A percentile compares a stretch with the other conserved stretches of the same genome.
phyloP scores from a whole-genome alignment of 2,329 filamentous ascomycete species.

The Penicillium sp. region DNA sequence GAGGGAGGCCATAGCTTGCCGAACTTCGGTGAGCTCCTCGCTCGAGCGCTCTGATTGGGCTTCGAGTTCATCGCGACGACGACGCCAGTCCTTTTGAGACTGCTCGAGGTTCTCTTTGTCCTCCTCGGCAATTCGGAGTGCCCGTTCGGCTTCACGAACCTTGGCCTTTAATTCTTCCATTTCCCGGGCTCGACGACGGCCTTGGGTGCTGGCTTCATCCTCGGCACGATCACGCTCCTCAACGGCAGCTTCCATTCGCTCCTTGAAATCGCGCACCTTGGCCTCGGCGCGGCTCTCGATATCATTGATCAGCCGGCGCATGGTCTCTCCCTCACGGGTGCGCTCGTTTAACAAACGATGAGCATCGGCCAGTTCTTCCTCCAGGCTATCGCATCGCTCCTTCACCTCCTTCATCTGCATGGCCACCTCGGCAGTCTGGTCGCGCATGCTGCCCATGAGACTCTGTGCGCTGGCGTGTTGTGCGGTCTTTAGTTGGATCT shows the following conservation, averaged over 20 bases:
- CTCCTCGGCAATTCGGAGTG: conserved; percentile 67
- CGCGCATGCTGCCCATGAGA: conserved; percentile 86
- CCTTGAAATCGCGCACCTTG: conserved; percentile 84
- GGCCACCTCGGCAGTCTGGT: conserved; percentile 83
- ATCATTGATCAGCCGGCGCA: conserved; percentile 84
- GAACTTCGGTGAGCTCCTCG: conserved; percentile 74
- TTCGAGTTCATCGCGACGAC: conserved; percentile 75
- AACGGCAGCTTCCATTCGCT: conserved; percentile 83
- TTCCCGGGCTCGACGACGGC: conserved; percentile 75
- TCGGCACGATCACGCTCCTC: conserved; percentile 92
- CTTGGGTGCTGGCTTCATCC: conserved; percentile 80
- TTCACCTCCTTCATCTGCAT: conserved; percentile 90
- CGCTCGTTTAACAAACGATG: conserved; percentile 84
- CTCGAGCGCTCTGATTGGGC: conserved; percentile 66
- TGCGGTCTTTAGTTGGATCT: conserved; percentile 78
- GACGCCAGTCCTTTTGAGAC: conserved; percentile 72
- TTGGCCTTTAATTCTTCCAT: conserved; percentile 80
- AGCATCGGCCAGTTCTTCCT: conserved; percentile 88
- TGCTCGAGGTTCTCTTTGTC: conserved; percentile 78
- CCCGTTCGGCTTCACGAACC: conserved; percentile 78
- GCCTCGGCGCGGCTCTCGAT: conserved; percentile 80
- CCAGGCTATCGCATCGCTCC: conserved; percentile 77
- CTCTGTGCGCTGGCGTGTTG: conserved; percentile 85
- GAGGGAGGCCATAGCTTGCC: conserved; percentile 73
- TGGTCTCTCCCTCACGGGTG: conserved; percentile 89